A percentile compares a stretch with the other conserved stretches of the same genome.
Conservation (phyloP, 1,139 yeast species). For the Taphrina betulina region DNA sequence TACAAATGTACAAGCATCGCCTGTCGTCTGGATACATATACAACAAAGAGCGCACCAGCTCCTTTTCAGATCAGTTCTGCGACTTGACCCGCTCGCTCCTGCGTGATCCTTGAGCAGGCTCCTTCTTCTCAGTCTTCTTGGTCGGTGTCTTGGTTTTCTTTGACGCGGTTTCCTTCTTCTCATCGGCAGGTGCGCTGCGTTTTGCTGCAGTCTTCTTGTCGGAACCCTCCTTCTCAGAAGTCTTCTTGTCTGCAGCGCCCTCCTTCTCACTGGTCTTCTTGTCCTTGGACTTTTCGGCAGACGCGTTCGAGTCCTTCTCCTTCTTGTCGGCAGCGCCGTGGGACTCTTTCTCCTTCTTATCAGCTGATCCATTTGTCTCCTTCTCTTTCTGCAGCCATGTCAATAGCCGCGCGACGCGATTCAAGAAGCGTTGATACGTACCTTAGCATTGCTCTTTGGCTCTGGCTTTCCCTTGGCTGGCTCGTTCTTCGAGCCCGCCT, state of each 20-base stretch:
- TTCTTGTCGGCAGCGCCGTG: neutral
- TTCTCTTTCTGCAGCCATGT: constrained; percentile 23
- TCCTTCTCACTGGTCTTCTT: constrained; percentile 5
- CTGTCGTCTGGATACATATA: too few species aligned
- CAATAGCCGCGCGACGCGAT: too few species aligned
- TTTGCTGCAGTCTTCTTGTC: constrained; percentile 17
- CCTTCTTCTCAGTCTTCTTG: constrained; percentile 18
- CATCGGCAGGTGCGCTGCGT: constrained; percentile 4
- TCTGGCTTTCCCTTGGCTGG: constrained; percentile 26
- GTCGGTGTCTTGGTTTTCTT: constrained; percentile 27
- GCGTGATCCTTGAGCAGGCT: constrained; percentile 6
- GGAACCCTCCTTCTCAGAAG: neutral
- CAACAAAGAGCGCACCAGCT: too few species aligned
- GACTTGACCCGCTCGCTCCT: constrained; percentile 30
- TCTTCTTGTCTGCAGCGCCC: neutral
- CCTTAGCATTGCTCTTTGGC: constrained; percentile 22
- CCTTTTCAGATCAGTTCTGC: constrained; percentile 18
- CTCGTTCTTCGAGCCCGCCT: constrained; percentile 28
- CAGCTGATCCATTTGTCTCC: constrained; percentile 3
- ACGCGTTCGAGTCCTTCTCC: constrained; percentile 12
- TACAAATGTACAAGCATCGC: neutral
- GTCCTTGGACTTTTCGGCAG: neutral
- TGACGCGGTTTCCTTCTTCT: constrained; percentile 8
- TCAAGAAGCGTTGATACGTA: neutral
- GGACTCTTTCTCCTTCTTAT: neutral